Percentiles rank a stretch among this genome's conserved stretches.
phyloP scores from a whole-genome alignment of 116 monocot genomes.

The Cymodocea nodosa region DNA sequence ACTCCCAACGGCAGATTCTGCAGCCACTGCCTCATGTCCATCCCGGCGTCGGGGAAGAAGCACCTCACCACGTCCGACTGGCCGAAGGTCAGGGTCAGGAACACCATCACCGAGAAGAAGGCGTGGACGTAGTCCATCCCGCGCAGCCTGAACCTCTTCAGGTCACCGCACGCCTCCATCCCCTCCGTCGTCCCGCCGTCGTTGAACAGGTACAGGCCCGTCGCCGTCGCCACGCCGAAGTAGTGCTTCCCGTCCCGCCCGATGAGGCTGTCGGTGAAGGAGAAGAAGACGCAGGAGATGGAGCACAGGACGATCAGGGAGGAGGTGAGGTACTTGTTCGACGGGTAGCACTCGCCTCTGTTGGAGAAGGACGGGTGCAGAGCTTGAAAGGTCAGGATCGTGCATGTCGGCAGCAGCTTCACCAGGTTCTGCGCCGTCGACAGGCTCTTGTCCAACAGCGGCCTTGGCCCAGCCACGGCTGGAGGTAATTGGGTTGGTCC shows the following conservation, averaged over 20 bases:
- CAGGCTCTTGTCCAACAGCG: constrained; percentile 6
- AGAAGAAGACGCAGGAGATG: constrained; percentile 39
- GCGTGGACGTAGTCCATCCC: constrained; percentile 25
- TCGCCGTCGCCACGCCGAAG: constrained; percentile 35
- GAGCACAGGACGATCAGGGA: constrained; percentile 23
- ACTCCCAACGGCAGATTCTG: constrained; percentile 37
- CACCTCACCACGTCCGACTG: constrained; percentile 24
- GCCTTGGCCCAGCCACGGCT: background rate
- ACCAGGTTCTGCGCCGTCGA: constrained; percentile 19
- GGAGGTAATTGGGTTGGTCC: background rate
- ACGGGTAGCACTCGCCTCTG: constrained; percentile 26
- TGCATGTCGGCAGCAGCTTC: constrained; percentile 33
- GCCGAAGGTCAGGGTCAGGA: constrained; percentile 24
- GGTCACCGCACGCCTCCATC: constrained; percentile 2
- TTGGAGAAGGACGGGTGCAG: constrained; percentile 40
- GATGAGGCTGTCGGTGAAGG: constrained; percentile 44
- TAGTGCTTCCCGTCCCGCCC: constrained; percentile 39
- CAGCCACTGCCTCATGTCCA: constrained; percentile 18
- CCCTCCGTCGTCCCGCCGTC: constrained; percentile 3
- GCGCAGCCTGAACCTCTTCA: constrained; percentile 8
- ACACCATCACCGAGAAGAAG: constrained; percentile 19
- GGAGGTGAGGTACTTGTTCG: constrained; percentile 29
- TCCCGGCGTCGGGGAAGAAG: constrained; percentile 18
- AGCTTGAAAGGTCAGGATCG: constrained; percentile 31
- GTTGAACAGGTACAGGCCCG: constrained; percentile 30